Base-by-base conservation (phyloP, 2,329 filamentous ascomycete species). In the Pseudopithomyces chartarum region DNA sequence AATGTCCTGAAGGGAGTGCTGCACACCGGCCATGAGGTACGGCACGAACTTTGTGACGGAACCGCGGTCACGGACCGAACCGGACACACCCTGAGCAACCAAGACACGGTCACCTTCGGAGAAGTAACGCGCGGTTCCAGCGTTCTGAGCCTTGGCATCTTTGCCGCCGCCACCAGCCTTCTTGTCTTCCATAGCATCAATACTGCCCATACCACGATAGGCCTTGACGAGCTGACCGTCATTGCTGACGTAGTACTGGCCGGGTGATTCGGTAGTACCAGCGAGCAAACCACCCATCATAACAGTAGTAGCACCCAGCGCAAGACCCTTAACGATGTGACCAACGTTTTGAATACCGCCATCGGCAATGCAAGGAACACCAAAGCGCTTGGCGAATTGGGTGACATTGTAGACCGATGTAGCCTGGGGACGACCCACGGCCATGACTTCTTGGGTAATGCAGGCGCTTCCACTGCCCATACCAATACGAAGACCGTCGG, bases 401-500 rank as follows among this genome's bases (percentile, higher is more conserved):
- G 91, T 89, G 69, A 99, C 95, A 67, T 89, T 91, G 83, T 90
- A 92, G 58, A 99, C 94, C 42, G 95, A 89, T 26, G 93, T 91
- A 40, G 96, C 95, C 81, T 99, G 95, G 56, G 95, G 95, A 70
- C 95, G 90, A 58, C 96, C 95, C 48, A 99, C 94, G 67, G 95
- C 95, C 95, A 99, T 99, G 74, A 99, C 96, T 81, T 99, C 95
- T 80, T 99, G 95, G 55, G 95, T 99, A 70, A 99, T 99, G 80
- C 95, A 99, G 73, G 95, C 95, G 73, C 91, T 96, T 73, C 95
- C 95, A 75, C 92, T 96, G 67, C 95, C 95, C 95, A 99, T 99
- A 76, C 95, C 95, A 74, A 99, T 99, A 76, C 95, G 91, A 67
- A 99, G 87, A 76, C 95, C 96, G 76, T 99, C 95, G 57, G 91